Evolutionary conservation across 2,329 filamentous ascomycete species (phyloP).

Genomic region (Aspergillus vadensis): DNA sequence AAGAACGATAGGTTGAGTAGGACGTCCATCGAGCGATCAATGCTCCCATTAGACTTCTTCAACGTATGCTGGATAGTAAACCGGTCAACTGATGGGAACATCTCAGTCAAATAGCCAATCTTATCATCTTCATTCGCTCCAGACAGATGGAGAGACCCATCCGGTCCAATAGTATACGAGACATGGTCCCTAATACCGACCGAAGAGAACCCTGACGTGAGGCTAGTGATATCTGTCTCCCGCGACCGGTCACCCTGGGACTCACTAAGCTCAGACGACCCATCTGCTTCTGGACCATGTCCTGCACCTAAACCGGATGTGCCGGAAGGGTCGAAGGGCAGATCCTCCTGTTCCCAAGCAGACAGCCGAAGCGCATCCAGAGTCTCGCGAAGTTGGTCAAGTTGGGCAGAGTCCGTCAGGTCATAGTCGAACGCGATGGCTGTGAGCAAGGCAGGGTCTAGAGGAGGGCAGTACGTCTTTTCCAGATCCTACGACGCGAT

Average conservation of each 20-base stretch:
- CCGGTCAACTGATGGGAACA: slow-evolving; percentile 70
- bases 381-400: slow-evolving; percentile 58
- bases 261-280: slow-evolving; percentile 28
- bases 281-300: slow-evolving; percentile 26
- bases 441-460: slow-evolving; percentile 77
- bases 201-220: slow-evolving; percentile 51
- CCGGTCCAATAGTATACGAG: slow-evolving; percentile 30
- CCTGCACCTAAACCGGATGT: slow-evolving; percentile 53
- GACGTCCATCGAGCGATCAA: slow-evolving; percentile 73
- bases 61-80: slow-evolving; percentile 69
- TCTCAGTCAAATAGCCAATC: slow-evolving; percentile 61
- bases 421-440: slow-evolving; percentile 77
- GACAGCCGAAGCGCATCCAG: slow-evolving; percentile 67
- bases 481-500: slow-evolving; percentile 45
- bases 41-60: slow-evolving; percentile 66
- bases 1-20: slow-evolving; percentile 79
- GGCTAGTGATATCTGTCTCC: slow-evolving; percentile 53
- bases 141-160: slow-evolving; percentile 31
- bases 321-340: slow-evolving; percentile 76
- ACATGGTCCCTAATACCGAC: slow-evolving; percentile 31
- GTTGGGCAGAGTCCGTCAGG: slow-evolving; percentile 55
- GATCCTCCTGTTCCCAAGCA: slow-evolving; percentile 68
- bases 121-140: slow-evolving; percentile 59
- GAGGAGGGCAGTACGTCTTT: slow-evolving; percentile 70
- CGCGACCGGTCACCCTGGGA: slow-evolving; percentile 43